A percentile compares a stretch with the other conserved stretches of the same genome.
phyloP scores from a whole-genome alignment of 345 rosid species.

The Odontarrhena argentea region DNA sequence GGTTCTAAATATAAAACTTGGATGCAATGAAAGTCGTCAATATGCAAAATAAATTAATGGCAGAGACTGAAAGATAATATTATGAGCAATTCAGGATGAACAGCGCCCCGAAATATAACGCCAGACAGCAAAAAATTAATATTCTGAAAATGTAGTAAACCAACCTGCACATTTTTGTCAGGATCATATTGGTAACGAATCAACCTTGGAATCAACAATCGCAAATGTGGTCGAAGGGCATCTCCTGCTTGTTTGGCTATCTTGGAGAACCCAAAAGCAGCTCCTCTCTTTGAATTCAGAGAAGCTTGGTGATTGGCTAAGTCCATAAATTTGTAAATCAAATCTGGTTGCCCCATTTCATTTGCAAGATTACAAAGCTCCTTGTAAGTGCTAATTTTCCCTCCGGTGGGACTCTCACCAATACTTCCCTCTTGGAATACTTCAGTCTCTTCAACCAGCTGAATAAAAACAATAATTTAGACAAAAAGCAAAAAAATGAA shows the following conservation, averaged over 20 bases:
- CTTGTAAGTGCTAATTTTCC: constrained; percentile 92
- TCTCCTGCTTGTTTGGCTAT: constrained; percentile 99
- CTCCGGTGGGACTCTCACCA: constrained; percentile 84
- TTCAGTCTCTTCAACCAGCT: constrained; percentile 91
- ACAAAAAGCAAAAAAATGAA: constrained; percentile 30
- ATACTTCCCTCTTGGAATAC: constrained; percentile 92
- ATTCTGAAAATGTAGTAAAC: constrained; percentile 23
- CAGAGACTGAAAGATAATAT: constrained; percentile 5
- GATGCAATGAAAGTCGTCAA: not conserved
- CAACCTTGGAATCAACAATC: constrained; percentile 79
- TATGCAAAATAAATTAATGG: constrained; percentile 18
- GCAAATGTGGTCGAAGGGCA: constrained; percentile 88
- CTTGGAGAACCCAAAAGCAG: constrained; percentile 97
- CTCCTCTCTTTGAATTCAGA: constrained; percentile 89
- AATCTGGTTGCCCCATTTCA: constrained; percentile 99
- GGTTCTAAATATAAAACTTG: constrained; percentile 11
- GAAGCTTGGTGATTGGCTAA: constrained; percentile 94
- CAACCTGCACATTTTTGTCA: constrained; percentile 95
- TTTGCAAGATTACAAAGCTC: constrained; percentile 94
- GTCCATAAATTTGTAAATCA: constrained; percentile 96
- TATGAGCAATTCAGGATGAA: constrained; percentile 21
- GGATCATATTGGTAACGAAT: constrained; percentile 97
- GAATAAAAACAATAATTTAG: constrained; percentile 31
- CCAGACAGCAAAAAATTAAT: constrained; percentile 1
- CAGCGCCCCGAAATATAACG: not conserved